phyloP scores from a whole-genome alignment of 2,329 filamentous ascomycete species.

The Colletotrichum simmondsii region DNA sequence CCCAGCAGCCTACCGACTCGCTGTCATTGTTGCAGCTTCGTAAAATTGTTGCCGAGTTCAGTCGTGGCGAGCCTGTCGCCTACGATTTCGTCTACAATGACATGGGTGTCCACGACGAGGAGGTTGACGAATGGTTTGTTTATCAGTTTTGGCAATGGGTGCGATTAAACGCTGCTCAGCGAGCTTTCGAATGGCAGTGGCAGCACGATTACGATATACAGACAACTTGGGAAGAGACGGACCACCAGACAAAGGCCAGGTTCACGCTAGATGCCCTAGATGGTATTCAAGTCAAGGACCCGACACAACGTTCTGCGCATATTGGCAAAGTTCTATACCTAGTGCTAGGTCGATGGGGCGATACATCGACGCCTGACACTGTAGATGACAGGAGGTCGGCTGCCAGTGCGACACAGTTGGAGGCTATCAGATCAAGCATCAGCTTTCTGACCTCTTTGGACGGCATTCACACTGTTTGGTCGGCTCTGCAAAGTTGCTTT shows the following conservation, averaged over 20 bases:
- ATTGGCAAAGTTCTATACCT: constrained; percentile 70
- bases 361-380: constrained; percentile 66
- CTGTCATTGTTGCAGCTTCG: constrained; percentile 80
- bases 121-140: constrained; percentile 97
- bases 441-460: constrained; percentile 61
- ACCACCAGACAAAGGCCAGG: constrained; percentile 62
- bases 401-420: constrained; percentile 67
- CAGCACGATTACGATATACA: constrained; percentile 58
- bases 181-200: constrained; percentile 84
- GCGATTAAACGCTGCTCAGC: constrained; percentile 79
- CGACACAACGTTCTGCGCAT: constrained; percentile 60
- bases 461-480: constrained; percentile 63
- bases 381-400: constrained; percentile 57
- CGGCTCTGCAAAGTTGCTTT: constrained; percentile 59
- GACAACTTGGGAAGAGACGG: constrained; percentile 74
- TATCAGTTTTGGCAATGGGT: constrained; percentile 89
- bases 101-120: constrained; percentile 79
- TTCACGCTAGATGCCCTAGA: constrained; percentile 69
- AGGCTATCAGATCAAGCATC: constrained; percentile 67
- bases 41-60: constrained; percentile 79
- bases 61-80: constrained; percentile 73
- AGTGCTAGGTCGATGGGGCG: constrained; percentile 76
- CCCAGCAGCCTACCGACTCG: constrained; percentile 69
- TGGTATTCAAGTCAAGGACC: constrained; percentile 56
- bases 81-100: constrained; percentile 91